Evolutionary conservation across 169 alveolate species (phyloP), one percentile per base, ranked within the genome.

Genomic region (Theileria orientalis): DNA sequence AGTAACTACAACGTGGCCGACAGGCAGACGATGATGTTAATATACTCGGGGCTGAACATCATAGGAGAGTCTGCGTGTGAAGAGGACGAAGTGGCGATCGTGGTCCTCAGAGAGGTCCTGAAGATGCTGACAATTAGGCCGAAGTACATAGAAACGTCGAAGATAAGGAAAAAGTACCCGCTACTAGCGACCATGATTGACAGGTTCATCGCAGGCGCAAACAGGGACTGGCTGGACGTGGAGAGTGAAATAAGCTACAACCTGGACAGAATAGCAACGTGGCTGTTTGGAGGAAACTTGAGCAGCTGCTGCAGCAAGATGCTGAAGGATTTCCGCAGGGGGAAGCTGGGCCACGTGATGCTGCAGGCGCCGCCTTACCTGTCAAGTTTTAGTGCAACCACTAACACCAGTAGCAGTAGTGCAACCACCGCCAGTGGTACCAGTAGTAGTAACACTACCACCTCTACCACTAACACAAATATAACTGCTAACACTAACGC

Each of bases 271-370:
- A 59, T 59, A 37, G 23, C 51, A 13, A 59, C 19, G 25, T 37
- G 69, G 51, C 25, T 59, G 19, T 70, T 67, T 47, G 80, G 75
- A 0, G 76, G 84, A 52, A 84, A 90, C 66, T 44, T 82, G 35
- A 84, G 85, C 35, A 86, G 86, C 3, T 93, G 94, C 3, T 83
- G 94, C 27, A 83, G 85, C 83, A 84, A 93, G 19, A 69, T 91
- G 2, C 89, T 91, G 40, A 76, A 90, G 25, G 95, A 91, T 64
- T 84, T 91, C 66, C 47, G 91, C 35, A 90, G 90, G 52, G 87
- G 92, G 23, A 75, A 80, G 68, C 83, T 88, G 16, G 95, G 95
- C 3, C 49, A 87, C 29, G 66, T 84, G 46, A 89, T 93, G 37
- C 67, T 91, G 47, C 92, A 90, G 77, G 72, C 74, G 2, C 95